phyloP scores from a whole-genome alignment of 2,329 filamentous ascomycete species.

The Gnomoniopsis sp. region DNA sequence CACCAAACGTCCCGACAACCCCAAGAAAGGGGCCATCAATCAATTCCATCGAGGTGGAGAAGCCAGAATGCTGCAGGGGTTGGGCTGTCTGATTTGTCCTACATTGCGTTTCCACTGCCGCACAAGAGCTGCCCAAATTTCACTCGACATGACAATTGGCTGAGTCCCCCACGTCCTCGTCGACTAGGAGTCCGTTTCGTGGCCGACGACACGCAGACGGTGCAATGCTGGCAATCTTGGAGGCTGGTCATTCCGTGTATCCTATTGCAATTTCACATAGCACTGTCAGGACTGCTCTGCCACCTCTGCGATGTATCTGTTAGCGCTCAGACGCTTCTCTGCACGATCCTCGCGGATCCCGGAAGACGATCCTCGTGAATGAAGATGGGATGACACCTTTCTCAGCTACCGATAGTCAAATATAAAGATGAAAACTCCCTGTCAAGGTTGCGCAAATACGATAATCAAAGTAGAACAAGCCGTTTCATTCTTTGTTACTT shows the following conservation, averaged over 20 bases:
- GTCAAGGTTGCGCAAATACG: too few species aligned
- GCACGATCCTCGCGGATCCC: conserved; percentile 1
- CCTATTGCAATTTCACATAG: not conserved
- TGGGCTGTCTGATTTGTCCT: not conserved
- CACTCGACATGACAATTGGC: not conserved
- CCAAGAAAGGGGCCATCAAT: not conserved
- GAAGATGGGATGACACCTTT: not conserved
- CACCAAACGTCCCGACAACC: not conserved
- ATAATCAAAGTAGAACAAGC: too few species aligned
- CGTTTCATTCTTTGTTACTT: too few species aligned
- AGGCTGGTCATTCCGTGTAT: not conserved
- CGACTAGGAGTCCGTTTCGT: conserved; percentile 15
- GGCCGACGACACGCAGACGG: not conserved
- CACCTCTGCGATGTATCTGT: not conserved
- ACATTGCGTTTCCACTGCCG: not conserved
- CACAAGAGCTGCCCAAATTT: not conserved
- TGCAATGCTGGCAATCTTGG: not conserved
- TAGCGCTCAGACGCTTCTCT: not conserved
- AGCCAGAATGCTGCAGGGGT: conserved; percentile 1
- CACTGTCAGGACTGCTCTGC: not conserved
- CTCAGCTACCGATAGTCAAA: not conserved
- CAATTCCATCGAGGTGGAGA: not conserved
- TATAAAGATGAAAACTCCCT: too few species aligned
- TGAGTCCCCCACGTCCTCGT: not conserved
- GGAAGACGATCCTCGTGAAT: conserved; percentile 1